Conservation (phyloP, 768 basidiomycete species). For the Holtermannia corniformis region DNA sequence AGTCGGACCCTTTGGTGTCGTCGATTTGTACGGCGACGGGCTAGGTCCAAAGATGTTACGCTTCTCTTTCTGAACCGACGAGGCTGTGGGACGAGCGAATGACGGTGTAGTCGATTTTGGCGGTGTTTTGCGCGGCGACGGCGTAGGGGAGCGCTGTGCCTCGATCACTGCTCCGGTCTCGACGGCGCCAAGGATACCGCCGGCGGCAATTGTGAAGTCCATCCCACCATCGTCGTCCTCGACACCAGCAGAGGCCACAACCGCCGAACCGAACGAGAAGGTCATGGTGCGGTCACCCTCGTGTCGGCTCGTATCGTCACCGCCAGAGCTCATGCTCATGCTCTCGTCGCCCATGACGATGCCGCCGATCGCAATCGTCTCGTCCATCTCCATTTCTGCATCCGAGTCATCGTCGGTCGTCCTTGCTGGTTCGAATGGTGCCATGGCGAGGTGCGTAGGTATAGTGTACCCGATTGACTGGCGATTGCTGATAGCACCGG, state of each 20-base stretch:
- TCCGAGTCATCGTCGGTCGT: slow-evolving; percentile 5
- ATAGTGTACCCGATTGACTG: slow-evolving; percentile 35
- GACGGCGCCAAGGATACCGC: slow-evolving; percentile 20
- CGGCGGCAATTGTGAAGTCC: slow-evolving; percentile 36
- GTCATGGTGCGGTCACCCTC: slow-evolving; percentile 29
- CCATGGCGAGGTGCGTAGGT: slow-evolving; percentile 21
- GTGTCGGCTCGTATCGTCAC: slow-evolving; percentile 11
- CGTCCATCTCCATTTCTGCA: slow-evolving; percentile 40
- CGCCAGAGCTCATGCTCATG: slow-evolving; percentile 11
- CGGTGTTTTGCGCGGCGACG: slow-evolving; percentile 9
- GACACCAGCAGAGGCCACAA: too few relatives aligned
- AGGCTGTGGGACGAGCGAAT: slow-evolving; percentile 31
- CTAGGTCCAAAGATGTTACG: slow-evolving; percentile 39
- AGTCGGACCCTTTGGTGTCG: slow-evolving; percentile 20
- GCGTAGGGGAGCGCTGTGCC: slow-evolving; percentile 1
- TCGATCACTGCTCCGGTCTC: not conserved
- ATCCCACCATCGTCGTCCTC: slow-evolving; percentile 23
- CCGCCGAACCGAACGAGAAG: slow-evolving; percentile 25
- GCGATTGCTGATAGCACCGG: slow-evolving; percentile 24
- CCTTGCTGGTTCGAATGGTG: slow-evolving; percentile 9
- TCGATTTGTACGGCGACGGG: slow-evolving; percentile 25
- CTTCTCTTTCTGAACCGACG: slow-evolving; percentile 28
- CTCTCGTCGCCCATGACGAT: slow-evolving; percentile 29
- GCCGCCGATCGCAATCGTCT: slow-evolving; percentile 41
- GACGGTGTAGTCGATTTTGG: slow-evolving; percentile 24